phyloP scores from a whole-genome alignment of 441 rosid genomes.

The Jatropha podagrica region DNA sequence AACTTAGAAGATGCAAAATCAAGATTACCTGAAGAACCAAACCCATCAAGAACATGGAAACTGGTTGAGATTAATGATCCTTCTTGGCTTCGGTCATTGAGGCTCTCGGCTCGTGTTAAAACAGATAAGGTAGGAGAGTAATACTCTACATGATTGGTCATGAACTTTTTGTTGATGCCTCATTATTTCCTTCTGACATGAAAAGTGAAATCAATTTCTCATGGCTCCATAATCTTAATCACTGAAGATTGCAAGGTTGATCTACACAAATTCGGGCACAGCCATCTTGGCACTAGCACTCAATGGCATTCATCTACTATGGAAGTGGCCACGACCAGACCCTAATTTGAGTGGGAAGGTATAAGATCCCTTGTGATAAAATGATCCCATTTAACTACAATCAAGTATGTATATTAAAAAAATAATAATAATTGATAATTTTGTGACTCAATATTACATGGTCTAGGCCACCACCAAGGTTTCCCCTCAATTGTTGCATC shows the following conservation, averaged over 20 bases:
- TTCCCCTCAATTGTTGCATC: constrained; percentile 44
- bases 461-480: constrained; percentile 50
- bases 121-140: constrained; percentile 37
- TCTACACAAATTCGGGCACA: constrained; percentile 48
- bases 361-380: constrained; percentile 12
- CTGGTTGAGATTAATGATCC: constrained; percentile 64
- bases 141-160: neutral
- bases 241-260: constrained; percentile 49
- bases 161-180: neutral
- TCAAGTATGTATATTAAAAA: neutral
- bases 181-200: neutral
- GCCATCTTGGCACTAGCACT: constrained; percentile 50
- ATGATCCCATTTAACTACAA: neutral
- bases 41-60: constrained; percentile 46
- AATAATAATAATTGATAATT: constrained; percentile 9
- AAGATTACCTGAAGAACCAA: constrained; percentile 47
- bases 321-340: constrained; percentile 51
- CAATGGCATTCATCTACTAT: constrained; percentile 45
- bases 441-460: constrained; percentile 5
- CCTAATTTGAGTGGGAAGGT: constrained; percentile 49
- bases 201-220: neutral
- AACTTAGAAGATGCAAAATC: constrained; percentile 47
- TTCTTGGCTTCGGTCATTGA: constrained; percentile 52
- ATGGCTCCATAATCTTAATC: constrained; percentile 14
- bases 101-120: constrained; percentile 41